These are phyloP conservation scores for Aspergillus ustus DNA, from an alignment of 2,329 filamentous ascomycete species.

Conservation along the genomic window DNA sequence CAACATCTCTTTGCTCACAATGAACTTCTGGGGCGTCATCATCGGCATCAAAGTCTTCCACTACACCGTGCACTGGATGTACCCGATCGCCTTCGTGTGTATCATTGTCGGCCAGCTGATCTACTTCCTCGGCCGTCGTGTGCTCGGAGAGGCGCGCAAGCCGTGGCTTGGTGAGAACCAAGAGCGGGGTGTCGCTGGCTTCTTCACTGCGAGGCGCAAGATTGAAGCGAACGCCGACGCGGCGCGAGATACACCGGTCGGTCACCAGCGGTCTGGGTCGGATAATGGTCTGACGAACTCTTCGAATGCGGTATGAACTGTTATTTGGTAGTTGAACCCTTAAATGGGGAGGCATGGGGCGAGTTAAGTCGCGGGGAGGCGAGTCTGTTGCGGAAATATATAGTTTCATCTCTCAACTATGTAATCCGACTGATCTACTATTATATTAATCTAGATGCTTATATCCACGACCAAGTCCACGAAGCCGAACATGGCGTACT, in stretches of 20 bases:
- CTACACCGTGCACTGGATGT: constrained; percentile 81
- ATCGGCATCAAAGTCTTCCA: constrained; percentile 89
- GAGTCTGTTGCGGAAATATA: background rate
- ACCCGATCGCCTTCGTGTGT: constrained; percentile 91
- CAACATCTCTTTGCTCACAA: constrained; percentile 91
- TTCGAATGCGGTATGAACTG: background rate
- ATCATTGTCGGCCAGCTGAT: constrained; percentile 84
- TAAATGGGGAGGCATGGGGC: background rate
- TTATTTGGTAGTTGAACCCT: too few species aligned
- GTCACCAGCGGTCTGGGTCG: background rate
- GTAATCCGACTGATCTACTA: background rate
- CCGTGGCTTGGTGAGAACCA: constrained; percentile 74
- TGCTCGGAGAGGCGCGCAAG: constrained; percentile 72
- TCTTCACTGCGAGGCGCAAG: constrained; percentile 84
- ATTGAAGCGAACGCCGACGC: constrained; percentile 47
- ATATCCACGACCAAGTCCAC: too few species aligned
- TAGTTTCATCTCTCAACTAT: background rate
- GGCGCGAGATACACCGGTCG: background rate
- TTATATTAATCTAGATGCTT: background rate
- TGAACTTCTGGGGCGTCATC: constrained; percentile 95
- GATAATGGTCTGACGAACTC: background rate
- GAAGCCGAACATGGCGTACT: too few species aligned
- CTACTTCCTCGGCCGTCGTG: constrained; percentile 84
- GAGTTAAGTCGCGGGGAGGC: background rate
- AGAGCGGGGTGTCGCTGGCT: constrained; percentile 75